Evolutionary conservation across 2,329 filamentous ascomycete genomes (phyloP).

Genomic region (Albifimbria verrucaria): DNA sequence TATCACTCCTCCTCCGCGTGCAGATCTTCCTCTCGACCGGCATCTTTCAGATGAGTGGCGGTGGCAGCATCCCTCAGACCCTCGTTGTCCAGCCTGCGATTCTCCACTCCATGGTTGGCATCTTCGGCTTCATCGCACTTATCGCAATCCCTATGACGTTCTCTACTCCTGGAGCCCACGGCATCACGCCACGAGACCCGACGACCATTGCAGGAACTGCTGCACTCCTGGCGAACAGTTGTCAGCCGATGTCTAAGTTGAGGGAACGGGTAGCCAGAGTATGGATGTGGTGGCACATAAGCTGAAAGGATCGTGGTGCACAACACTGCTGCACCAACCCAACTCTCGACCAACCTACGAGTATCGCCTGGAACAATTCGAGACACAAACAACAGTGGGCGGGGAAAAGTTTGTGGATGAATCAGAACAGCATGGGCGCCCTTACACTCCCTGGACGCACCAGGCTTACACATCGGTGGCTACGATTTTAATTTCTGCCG

Average conservation of each 20-base stretch:
- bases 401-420: constrained; percentile 8
- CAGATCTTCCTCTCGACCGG: constrained; percentile 24
- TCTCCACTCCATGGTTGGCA: constrained; percentile 18
- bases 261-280: constrained; percentile 17
- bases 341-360: constrained; percentile 16
- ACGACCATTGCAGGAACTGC: constrained; percentile 23
- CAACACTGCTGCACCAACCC: constrained; percentile 18
- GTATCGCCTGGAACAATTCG: constrained; percentile 18
- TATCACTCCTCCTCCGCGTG: constrained; percentile 18
- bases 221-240: constrained; percentile 19
- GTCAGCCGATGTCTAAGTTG: constrained; percentile 17
- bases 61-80: constrained; percentile 13
- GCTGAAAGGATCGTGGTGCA: constrained; percentile 24
- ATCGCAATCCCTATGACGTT: constrained; percentile 21
- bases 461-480: constrained; percentile 9
- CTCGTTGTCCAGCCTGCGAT: constrained; percentile 16
- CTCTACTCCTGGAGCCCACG: constrained; percentile 18
- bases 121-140: constrained; percentile 16
- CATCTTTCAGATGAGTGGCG: constrained; percentile 18
- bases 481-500: constrained; percentile 11
- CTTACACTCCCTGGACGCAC: constrained; percentile 23
- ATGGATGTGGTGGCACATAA: constrained; percentile 18
- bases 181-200: constrained; percentile 24
- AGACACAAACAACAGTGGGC: constrained; percentile 7
- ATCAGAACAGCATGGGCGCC: constrained; percentile 9